A percentile compares a stretch with the other conserved stretches of the same genome.
These are phyloP conservation scores for Fraxinus platypoda DNA, from an alignment of 305 asterid genomes.

Conservation along the genomic window DNA sequence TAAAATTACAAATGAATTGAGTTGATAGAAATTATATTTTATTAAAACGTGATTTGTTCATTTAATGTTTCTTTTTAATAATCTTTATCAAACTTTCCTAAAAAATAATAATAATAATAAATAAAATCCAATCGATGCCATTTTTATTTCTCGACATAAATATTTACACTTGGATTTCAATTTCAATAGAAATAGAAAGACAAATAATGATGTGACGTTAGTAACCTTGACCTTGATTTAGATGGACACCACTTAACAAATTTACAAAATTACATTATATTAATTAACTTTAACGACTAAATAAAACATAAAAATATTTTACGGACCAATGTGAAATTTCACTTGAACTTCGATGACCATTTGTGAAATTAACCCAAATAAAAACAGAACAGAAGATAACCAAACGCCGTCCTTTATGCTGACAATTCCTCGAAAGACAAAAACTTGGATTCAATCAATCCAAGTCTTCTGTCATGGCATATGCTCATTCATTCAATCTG, in stretches of 20 bases:
- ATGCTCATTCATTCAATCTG: not conserved
- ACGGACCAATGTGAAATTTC: not conserved
- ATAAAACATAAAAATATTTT: not conserved
- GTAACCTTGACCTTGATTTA: too few species aligned
- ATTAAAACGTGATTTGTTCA: not conserved
- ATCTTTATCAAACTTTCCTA: too few species aligned
- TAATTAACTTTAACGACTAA: not conserved
- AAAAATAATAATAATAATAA: too few species aligned
- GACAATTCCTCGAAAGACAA: slow-evolving; percentile 32
- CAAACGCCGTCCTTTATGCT: slow-evolving; percentile 29
- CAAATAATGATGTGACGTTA: not conserved
- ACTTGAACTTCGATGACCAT: not conserved
- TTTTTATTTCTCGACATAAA: too few species aligned
- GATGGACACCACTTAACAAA: too few species aligned
- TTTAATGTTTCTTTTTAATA: too few species aligned
- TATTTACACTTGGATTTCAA: not conserved
- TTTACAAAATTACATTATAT: too few species aligned
- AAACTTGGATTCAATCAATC: slow-evolving; percentile 16
- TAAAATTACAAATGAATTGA: not conserved
- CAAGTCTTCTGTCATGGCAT: slow-evolving; percentile 4
- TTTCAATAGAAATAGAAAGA: not conserved
- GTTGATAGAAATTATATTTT: not conserved
- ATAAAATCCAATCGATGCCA: too few species aligned
- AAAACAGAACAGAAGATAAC: not conserved
- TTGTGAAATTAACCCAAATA: not conserved